Evolutionary conservation across 2,329 filamentous ascomycete species (phyloP).

Genomic region (Helotiales sp.): DNA sequence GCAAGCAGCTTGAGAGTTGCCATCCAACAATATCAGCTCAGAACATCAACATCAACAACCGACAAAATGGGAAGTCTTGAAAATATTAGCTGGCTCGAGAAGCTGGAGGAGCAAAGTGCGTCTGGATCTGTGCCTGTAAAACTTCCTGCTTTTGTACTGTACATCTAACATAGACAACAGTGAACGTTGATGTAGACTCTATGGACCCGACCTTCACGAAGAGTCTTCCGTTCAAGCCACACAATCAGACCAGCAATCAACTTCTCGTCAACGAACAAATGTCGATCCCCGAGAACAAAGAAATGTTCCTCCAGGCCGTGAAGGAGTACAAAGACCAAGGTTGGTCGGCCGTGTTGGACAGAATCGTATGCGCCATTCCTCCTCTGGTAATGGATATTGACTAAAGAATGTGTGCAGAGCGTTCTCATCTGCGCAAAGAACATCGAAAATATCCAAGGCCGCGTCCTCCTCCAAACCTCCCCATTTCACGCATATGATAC

Average conservation of each 20-base stretch:
- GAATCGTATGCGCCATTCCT: constrained; percentile 43
- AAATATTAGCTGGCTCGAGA: constrained; percentile 16
- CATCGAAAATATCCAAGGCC: constrained; percentile 38
- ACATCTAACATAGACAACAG: constrained; percentile 38
- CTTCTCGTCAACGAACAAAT: constrained; percentile 55
- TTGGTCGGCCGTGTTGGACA: constrained; percentile 55
- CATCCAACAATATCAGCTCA: background rate
- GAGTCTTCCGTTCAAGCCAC: constrained; percentile 50
- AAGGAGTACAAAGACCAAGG: constrained; percentile 51
- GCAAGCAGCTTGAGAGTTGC: background rate
- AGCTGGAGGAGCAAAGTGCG: constrained; percentile 20
- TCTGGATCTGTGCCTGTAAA: no score
- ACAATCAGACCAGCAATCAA: constrained; percentile 58
- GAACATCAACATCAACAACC: no score
- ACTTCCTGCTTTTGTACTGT: no score
- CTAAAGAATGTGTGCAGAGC: constrained; percentile 46
- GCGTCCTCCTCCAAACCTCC: constrained; percentile 26
- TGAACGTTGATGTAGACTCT: constrained; percentile 57
- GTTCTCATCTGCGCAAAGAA: constrained; percentile 52
- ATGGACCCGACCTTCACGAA: constrained; percentile 56
- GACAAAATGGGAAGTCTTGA: constrained; percentile 18
- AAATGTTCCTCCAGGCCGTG: constrained; percentile 49
- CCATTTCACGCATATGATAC: constrained; percentile 21
- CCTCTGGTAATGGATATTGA: background rate
- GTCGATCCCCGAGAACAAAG: constrained; percentile 49